phyloP scores from a whole-genome alignment of 257 asterid species.

The Forsythia suspensa region DNA sequence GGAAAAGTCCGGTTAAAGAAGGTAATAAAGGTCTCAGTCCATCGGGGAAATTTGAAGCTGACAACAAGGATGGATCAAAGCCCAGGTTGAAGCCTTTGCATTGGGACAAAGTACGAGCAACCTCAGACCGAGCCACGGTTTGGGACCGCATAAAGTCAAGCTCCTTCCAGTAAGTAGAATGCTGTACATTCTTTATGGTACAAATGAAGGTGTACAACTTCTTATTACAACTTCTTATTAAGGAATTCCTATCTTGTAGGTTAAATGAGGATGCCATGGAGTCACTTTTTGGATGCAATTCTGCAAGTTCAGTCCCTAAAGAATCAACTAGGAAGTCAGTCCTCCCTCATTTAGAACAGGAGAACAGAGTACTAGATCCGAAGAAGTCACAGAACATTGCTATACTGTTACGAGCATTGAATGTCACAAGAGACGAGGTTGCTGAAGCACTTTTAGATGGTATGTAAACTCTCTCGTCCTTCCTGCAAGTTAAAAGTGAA shows the following conservation, averaged over 20 bases:
- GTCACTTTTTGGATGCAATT: constrained; percentile 78
- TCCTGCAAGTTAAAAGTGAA: constrained; percentile 2
- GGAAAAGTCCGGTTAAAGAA: constrained; percentile 33
- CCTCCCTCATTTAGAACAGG: constrained; percentile 58
- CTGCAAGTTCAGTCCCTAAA: constrained; percentile 55
- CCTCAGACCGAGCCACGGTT: constrained; percentile 85
- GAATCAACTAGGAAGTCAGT: constrained; percentile 54
- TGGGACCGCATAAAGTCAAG: constrained; percentile 95
- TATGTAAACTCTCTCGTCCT: constrained; percentile 30
- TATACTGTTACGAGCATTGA: constrained; percentile 82
- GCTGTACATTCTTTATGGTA: background rate
- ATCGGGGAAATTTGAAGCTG: constrained; percentile 39
- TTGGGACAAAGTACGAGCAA: constrained; percentile 98
- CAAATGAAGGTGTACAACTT: background rate
- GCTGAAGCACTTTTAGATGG: constrained; percentile 90
- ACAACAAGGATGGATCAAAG: constrained; percentile 61
- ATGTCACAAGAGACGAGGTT: constrained; percentile 90
- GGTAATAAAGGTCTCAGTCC: constrained; percentile 28
- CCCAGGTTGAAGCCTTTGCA: constrained; percentile 91
- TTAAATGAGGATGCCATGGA: constrained; percentile 96
- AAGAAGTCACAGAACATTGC: constrained; percentile 98
- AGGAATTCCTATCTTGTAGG: constrained; percentile 35
- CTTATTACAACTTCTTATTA: constrained; percentile 19
- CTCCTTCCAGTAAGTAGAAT: constrained; percentile 85
- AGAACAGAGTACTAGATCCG: constrained; percentile 85